Evolutionary conservation across 257 asterid species (phyloP), one percentile per base, ranked within the genome.

Genomic region (Solanum piurae): DNA sequence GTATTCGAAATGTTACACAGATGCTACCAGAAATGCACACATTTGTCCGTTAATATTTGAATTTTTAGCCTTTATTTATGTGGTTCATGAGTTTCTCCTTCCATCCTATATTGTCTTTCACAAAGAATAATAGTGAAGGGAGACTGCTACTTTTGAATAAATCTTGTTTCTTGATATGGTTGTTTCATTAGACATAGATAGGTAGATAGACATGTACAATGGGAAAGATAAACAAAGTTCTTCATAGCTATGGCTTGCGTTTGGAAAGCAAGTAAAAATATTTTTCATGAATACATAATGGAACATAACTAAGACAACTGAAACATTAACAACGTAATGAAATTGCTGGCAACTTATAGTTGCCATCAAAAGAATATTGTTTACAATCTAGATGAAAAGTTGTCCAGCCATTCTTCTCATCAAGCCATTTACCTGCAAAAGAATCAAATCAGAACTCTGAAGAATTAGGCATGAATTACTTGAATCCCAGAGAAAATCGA

Each of bases 401-500:
- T 91, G 92, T 74, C 92, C 95, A 3, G 95, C 98, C 80, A 91
- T 92, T 36, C 92, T 91, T 86, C 89, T 95, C 98, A 96, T 90
- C 95, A 96, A 92, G 76, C 93, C 93, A 85, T 93, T 96, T 23
- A 94, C 87, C 98, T 96, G 96, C 77, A 66, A 52, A 73, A 27
- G 55, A 75, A 33, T 12, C 37, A 33, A 44, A 38, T 25, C 8
- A 64, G 55, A 25, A 11, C 42, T 82, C 21, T 80, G 36, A 16
- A 49, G 46, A 75, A 76, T n/a, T 4, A 38, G n/a, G 66, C 77
- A 10, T 31, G 49, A 7, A 23, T 27, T 20, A 16, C 52, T 72
- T 66, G 72, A 83, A 49, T 46, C 18, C 60, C 13, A 25, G 9
- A 49, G 27, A 23, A 62, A 33, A n/a, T 6, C 2, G 34, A 85